Base-by-base conservation (phyloP, 1,284 basidiomycete species). In the Naganishia liquefaciens region DNA sequence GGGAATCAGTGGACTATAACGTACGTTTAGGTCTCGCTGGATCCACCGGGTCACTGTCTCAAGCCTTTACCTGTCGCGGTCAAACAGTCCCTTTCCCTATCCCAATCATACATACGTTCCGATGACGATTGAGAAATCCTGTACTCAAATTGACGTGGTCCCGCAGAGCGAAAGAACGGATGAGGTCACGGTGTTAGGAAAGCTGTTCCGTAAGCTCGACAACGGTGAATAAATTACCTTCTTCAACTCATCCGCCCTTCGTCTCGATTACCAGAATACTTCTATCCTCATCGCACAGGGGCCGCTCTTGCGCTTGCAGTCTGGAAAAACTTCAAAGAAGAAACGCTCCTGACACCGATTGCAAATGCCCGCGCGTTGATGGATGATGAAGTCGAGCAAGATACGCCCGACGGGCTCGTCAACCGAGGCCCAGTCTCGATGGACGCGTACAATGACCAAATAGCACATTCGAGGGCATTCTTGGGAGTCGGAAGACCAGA, bases 401-500 rank as follows among this genome's bases (percentile, higher is more conserved):
- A 25, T 19, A 53, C 53, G 40, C 62, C 62, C 13, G 25, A 27
- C 4, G 53, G 53, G 2, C 52, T 63, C 9, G 39, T 39, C 30
- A 63, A 53, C n/a, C 46, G 42, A 10, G 62, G 62, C 25, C 52
- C 51, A 15, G 52, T 63, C 9, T 37, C 62, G 10, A 23, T 9
- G 28, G 42, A 54, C 19, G 43, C 39, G n/a, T 63, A 63, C 33
- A 37, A 51, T 19, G 10, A 61, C n/a, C 51, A 75, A 9, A 66
- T 77, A 6, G 74, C 70, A 2, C 58, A 46, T 21, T 69, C 70
- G 11, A 73, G 72, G 55, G 74, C 69, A 0, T 39, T 77, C 40
- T 60, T 77, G 1, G 76, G 76, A 0, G 72, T 79, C 25, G 76
- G 76, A 3, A 55, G 63, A 6, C 76, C 76, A 1, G 44, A 65